Evolutionary conservation across 805 yeast genomes (phyloP).

Genomic region (Wickerhamomyces bovis): DNA sequence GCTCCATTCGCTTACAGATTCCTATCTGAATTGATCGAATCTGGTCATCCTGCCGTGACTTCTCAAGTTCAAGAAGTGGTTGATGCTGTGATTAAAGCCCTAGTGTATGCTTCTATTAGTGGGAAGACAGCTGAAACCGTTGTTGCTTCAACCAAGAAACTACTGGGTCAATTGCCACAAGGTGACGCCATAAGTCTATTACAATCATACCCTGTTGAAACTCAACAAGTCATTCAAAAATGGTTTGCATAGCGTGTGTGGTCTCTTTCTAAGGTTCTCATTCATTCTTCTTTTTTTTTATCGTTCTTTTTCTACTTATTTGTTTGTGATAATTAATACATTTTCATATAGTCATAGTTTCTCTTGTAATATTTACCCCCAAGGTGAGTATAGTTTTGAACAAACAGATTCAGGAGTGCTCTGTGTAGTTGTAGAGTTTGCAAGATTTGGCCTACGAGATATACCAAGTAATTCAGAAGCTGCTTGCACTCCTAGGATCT

Average conservation of each 20-base stretch:
- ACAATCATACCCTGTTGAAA: constrained; percentile 55
- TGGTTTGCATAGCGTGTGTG: constrained; percentile 38
- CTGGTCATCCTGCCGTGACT: constrained; percentile 53
- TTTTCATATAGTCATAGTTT: background rate
- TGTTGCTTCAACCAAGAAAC: constrained; percentile 54
- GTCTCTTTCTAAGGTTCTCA: background rate
- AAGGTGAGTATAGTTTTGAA: too few relatives aligned
- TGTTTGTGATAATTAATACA: background rate
- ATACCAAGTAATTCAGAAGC: constrained; percentile 32
- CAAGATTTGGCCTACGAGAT: constrained; percentile 39
- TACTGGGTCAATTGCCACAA: constrained; percentile 62
- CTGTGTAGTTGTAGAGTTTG: too few relatives aligned
- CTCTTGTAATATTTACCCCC: background rate
- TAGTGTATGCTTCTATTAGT: constrained; percentile 55
- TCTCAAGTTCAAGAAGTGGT: constrained; percentile 54
- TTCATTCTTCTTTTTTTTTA: background rate
- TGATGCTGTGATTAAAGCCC: constrained; percentile 67
- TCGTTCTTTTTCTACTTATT: background rate
- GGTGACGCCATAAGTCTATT: constrained; percentile 60
- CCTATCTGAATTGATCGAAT: constrained; percentile 63
- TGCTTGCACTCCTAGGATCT: constrained; percentile 32
- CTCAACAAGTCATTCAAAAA: constrained; percentile 52
- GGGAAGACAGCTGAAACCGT: constrained; percentile 69
- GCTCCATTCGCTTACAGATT: constrained; percentile 81
- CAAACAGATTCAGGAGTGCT: too few relatives aligned